phyloP scores from a whole-genome alignment of 305 asterid genomes.

The Fraxinus latifolia region DNA sequence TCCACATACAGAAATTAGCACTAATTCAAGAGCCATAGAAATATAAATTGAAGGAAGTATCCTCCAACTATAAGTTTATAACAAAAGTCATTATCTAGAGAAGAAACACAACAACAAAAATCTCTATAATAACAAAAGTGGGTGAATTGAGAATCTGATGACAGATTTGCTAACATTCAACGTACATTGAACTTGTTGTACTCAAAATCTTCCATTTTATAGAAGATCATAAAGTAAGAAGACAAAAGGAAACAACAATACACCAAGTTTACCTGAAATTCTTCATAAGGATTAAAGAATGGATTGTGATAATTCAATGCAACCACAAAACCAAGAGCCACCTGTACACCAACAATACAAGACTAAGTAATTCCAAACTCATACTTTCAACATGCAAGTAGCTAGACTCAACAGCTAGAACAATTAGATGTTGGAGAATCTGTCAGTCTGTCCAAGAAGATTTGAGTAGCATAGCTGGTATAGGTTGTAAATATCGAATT shows the following conservation, averaged over 20 bases:
- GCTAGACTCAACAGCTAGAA: conserved; percentile 14
- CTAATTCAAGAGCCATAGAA: background rate
- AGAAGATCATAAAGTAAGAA: conserved; percentile 15
- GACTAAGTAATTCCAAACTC: conserved; percentile 14
- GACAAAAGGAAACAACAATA: background rate
- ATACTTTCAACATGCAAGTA: conserved; percentile 4
- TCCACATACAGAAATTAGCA: background rate
- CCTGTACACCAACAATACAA: conserved; percentile 40
- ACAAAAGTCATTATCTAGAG: background rate
- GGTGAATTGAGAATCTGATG: conserved; percentile 4
- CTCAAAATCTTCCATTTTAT: conserved; percentile 1
- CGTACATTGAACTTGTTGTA: background rate
- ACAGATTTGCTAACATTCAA: conserved; percentile 5
- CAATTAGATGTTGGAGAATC: background rate
- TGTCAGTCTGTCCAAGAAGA: background rate
- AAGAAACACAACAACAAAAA: background rate
- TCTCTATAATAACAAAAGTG: background rate
- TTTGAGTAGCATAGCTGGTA: background rate
- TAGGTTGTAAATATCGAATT: background rate
- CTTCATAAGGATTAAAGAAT: conserved; percentile 87
- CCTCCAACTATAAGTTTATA: background rate
- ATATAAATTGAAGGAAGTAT: background rate
- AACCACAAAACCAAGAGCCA: conserved; percentile 80
- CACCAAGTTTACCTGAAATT: conserved; percentile 70
- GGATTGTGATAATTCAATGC: conserved; percentile 87